Conservation (phyloP, 1,284 basidiomycete species). For the Erythrobasidium hasegawianum region DNA sequence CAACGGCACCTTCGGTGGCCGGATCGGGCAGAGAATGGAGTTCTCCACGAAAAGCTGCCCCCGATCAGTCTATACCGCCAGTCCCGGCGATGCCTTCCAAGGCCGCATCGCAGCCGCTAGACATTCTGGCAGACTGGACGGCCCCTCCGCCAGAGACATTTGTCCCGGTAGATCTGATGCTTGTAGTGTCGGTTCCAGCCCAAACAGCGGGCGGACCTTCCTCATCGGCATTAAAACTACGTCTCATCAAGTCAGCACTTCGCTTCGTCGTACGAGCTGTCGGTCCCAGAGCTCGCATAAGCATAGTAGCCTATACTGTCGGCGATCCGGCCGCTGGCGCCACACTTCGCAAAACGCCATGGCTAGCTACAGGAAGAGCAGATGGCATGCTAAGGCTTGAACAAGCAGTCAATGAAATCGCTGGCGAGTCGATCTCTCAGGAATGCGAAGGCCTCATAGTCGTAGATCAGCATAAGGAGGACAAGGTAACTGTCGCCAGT, state of each 20-base stretch:
- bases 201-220: conserved; percentile 62
- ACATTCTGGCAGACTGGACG: conserved; percentile 7
- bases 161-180: conserved; percentile 82
- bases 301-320: conserved; percentile 82
- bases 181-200: conserved; percentile 81
- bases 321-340: conserved; percentile 62
- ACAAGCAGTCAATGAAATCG: conserved; percentile 71
- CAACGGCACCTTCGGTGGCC: conserved; percentile 31
- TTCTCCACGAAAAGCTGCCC: neutral
- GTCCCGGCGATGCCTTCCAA: conserved; percentile 17
- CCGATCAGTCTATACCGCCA: conserved; percentile 18
- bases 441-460: conserved; percentile 68
- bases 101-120: conserved; percentile 52
- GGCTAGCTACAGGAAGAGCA: conserved; percentile 66
- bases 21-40: conserved; percentile 5
- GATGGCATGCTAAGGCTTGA: conserved; percentile 67
- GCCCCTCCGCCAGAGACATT: conserved; percentile 36
- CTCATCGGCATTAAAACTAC: conserved; percentile 73
- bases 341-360: conserved; percentile 78
- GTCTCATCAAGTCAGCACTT: conserved; percentile 76
- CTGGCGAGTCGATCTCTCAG: conserved; percentile 45
- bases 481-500: conserved; percentile 91
- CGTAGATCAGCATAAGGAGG: conserved; percentile 66
- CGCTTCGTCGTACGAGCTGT: conserved; percentile 77
- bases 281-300: conserved; percentile 69